These are phyloP conservation scores for Jacaranda copaia DNA, from an alignment of 257 asterid genomes.

Conservation along the genomic window DNA sequence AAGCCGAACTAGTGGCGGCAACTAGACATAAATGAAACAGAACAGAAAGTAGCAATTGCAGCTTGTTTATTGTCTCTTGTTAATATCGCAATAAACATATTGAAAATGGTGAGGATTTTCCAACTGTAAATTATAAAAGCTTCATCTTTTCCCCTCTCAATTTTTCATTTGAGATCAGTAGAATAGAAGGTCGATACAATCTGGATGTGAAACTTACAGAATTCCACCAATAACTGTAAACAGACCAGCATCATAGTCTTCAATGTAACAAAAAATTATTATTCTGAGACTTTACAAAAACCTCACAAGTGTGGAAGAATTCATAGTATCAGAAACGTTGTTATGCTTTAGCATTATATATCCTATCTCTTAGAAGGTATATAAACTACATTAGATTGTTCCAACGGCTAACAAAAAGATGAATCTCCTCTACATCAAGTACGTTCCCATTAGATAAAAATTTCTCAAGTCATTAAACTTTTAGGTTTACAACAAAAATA, in stretches of 20 bases:
- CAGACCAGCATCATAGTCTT: background rate
- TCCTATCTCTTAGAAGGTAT: background rate
- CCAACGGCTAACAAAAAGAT: background rate
- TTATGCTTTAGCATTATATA: background rate
- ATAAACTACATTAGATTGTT: background rate
- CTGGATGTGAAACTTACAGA: background rate
- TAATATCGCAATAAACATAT: background rate
- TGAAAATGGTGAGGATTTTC: conserved; percentile 11
- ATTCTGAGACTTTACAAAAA: background rate
- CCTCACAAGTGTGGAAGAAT: background rate
- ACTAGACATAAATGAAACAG: conserved; percentile 23
- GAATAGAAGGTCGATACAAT: conserved; percentile 22
- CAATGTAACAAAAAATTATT: background rate
- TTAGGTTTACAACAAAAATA: no score
- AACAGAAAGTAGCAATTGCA: conserved; percentile 31
- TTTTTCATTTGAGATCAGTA: conserved; percentile 6
- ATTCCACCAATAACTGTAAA: background rate
- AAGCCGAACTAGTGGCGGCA: conserved; percentile 17
- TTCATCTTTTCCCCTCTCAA: background rate
- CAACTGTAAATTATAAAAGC: background rate
- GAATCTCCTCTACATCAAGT: no score
- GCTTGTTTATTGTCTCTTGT: conserved; percentile 3
- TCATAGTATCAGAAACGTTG: background rate
- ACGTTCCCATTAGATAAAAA: no score
- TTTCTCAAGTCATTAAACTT: no score